Evolutionary conservation across 2,329 filamentous ascomycete species (phyloP).

Genomic region (Hymenoscyphus albidus): DNA sequence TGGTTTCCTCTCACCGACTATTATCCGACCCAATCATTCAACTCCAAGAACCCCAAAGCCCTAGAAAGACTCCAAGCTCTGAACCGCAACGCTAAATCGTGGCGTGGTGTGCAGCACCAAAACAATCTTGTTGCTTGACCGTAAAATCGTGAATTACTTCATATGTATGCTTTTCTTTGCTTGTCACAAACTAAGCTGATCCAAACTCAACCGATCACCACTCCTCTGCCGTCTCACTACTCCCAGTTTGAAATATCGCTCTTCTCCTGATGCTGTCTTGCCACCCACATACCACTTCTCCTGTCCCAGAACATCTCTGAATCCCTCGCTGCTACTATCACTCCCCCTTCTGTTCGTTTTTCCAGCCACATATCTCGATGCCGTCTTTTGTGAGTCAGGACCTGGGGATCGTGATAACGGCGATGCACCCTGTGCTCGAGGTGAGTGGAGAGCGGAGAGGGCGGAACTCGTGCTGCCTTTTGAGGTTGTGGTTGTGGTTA

Average conservation of each 20-base stretch:
- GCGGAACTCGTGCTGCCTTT: conserved; percentile 30
- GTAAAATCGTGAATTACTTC: not conserved
- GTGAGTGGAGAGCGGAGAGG: conserved; percentile 30
- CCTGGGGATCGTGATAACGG: conserved; percentile 27
- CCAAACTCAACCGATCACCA: conserved; percentile 69
- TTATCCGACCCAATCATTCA: not conserved
- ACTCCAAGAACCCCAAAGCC: not conserved
- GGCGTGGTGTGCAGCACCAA: not conserved
- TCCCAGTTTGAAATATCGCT: conserved; percentile 76
- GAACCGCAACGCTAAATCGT: not conserved
- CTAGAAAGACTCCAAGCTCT: not conserved
- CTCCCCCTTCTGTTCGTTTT: conserved; percentile 50
- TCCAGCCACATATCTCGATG: conserved; percentile 19
- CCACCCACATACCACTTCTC: conserved; percentile 84
- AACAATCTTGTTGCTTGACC: not conserved
- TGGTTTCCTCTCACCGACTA: not conserved
- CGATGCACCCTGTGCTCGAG: conserved; percentile 28
- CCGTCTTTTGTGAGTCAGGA: not conserved
- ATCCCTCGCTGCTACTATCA: conserved; percentile 72
- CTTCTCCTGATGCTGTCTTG: conserved; percentile 70
- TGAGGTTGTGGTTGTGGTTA: conserved; percentile 23
- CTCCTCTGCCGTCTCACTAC: conserved; percentile 70
- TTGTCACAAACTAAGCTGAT: conserved; percentile 67
- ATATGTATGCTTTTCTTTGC: not conserved
- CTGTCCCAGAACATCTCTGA: conserved; percentile 65